Conservation (phyloP, 345 rosid species). For the Draba incana region DNA sequence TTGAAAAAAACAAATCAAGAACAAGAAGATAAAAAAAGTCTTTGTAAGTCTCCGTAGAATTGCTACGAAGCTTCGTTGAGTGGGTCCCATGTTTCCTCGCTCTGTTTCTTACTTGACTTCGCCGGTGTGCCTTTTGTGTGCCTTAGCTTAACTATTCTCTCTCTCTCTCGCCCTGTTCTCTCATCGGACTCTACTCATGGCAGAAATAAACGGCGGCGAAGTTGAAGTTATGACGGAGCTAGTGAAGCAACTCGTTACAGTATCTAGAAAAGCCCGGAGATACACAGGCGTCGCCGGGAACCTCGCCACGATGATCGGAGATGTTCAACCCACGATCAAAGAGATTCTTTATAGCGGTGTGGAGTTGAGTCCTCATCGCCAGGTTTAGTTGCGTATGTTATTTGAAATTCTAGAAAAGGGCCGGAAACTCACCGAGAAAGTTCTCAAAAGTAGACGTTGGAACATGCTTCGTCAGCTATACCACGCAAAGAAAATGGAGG, state of each 20-base stretch:
- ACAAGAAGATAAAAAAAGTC: too few relatives aligned
- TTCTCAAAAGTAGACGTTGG: slow-evolving; percentile 58
- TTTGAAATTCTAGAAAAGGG: slow-evolving; percentile 49
- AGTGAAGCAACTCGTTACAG: slow-evolving; percentile 44
- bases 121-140: too few relatives aligned
- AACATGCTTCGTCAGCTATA: slow-evolving; percentile 66
- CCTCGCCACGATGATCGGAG: slow-evolving; percentile 38
- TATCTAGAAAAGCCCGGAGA: slow-evolving; percentile 48
- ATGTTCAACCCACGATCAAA: slow-evolving; percentile 51
- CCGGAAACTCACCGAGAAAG: slow-evolving; percentile 60
- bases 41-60: too few relatives aligned
- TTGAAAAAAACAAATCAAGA: too few relatives aligned
- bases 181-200: too few relatives aligned
- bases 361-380: slow-evolving; percentile 58
- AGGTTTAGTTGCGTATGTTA: slow-evolving; percentile 60
- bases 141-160: background rate
- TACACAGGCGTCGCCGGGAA: slow-evolving; percentile 58
- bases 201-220: slow-evolving; percentile 65
- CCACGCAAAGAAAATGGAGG: slow-evolving; percentile 66
- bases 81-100: slow-evolving; percentile 12
- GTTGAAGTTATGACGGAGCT: slow-evolving; percentile 69
- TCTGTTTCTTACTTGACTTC: slow-evolving; percentile 11
- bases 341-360: slow-evolving; percentile 77
- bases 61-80: slow-evolving; percentile 25
- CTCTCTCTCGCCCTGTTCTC: background rate